Evolutionary conservation across 169 alveolate genomes (phyloP).

Genomic region (Blepharisma undulans): DNA sequence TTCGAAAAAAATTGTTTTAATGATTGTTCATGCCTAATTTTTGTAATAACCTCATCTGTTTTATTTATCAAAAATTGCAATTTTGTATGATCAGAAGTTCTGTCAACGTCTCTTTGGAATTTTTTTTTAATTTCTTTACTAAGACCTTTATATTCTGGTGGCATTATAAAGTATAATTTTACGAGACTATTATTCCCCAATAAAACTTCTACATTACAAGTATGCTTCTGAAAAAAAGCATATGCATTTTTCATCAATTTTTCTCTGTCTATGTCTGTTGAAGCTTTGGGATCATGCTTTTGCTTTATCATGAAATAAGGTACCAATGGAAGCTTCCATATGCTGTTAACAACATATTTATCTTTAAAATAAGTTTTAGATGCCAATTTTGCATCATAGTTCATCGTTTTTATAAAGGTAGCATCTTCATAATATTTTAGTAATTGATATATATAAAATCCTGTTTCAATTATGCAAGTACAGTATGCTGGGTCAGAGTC

Average conservation of each 20-base stretch:
- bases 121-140: slow-evolving; percentile 3
- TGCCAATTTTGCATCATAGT: background rate
- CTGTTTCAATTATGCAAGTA: background rate
- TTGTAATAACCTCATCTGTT: slow-evolving; percentile 5
- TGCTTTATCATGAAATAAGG: too few species aligned
- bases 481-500: background rate
- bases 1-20: background rate
- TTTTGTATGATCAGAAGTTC: slow-evolving; percentile 37
- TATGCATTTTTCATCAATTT: slow-evolving; percentile 18
- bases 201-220: slow-evolving; percentile 31
- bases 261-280: background rate
- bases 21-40: slow-evolving; percentile 9
- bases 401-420: background rate
- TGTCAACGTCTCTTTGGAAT: slow-evolving; percentile 7
- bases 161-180: slow-evolving; percentile 27
- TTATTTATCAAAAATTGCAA: slow-evolving; percentile 4
- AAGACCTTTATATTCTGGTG: slow-evolving; percentile 28
- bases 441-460: background rate
- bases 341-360: too few species aligned
- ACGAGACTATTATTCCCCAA: background rate
- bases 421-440: background rate
- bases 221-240: slow-evolving; percentile 6
- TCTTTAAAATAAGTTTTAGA: background rate
- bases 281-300: too few species aligned
- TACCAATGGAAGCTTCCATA: too few species aligned